Conservation (phyloP, 1,284 basidiomycete genomes). For the Cryptococcus amylolentus region DNA sequence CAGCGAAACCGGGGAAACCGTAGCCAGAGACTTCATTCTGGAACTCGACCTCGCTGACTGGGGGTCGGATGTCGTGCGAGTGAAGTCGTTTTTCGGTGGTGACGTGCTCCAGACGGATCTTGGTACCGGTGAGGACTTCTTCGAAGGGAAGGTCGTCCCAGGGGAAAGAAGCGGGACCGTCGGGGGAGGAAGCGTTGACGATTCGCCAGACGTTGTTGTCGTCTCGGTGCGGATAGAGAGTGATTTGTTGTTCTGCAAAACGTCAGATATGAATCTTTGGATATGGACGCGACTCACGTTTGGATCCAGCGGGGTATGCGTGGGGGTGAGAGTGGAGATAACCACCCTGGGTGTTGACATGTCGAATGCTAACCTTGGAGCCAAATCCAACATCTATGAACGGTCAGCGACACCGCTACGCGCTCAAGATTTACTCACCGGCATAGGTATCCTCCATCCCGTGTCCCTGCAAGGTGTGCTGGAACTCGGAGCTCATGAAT, state of each 20-base stretch:
- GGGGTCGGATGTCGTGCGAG: constrained; percentile 89
- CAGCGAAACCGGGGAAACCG: constrained; percentile 65
- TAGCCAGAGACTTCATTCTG: constrained; percentile 98
- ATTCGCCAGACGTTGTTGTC: constrained; percentile 88
- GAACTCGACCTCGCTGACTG: constrained; percentile 97
- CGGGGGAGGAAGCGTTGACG: constrained; percentile 60
- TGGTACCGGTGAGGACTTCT: constrained; percentile 64
- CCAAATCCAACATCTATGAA: constrained; percentile 75
- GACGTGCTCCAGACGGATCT: constrained; percentile 80
- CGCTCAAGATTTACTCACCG: constrained; percentile 53
- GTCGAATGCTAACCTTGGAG: constrained; percentile 77
- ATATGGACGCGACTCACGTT: constrained; percentile 57
- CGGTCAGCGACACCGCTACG: not conserved
- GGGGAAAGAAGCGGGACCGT: constrained; percentile 56
- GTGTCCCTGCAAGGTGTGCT: constrained; percentile 88
- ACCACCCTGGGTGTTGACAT: constrained; percentile 94
- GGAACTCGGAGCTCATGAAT: constrained; percentile 98
- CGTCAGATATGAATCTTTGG: not conserved
- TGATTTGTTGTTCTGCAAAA: constrained; percentile 86
- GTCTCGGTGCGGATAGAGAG: constrained; percentile 93
- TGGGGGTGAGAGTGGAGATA: constrained; percentile 94
- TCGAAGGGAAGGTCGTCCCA: constrained; percentile 60
- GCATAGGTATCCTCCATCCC: constrained; percentile 90
- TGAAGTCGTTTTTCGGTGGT: constrained; percentile 82
- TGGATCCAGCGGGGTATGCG: constrained; percentile 79